Percentiles rank a stretch among this genome's conserved stretches.
Conservation (phyloP, 2,329 filamentous ascomycete species). For the Phoma sp. region DNA sequence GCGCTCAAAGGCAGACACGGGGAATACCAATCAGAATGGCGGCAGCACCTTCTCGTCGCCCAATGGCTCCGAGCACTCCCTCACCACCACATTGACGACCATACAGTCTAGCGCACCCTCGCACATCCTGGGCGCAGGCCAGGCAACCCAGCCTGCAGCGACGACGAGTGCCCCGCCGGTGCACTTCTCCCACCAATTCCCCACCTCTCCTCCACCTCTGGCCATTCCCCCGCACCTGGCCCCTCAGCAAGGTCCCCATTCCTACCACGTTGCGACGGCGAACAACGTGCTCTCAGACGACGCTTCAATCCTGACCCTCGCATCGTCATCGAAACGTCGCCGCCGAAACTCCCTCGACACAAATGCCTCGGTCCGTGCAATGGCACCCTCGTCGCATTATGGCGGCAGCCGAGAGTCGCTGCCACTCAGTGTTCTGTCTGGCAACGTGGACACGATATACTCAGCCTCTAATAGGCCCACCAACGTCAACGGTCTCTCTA, state of each 20-base stretch:
- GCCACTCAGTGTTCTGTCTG: constrained; percentile 77
- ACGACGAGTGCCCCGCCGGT: constrained; percentile 49
- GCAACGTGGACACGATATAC: constrained; percentile 65
- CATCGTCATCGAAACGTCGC: constrained; percentile 79
- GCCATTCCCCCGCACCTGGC: constrained; percentile 75
- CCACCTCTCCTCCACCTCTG: constrained; percentile 63
- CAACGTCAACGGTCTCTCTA: constrained; percentile 55
- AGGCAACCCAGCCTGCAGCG: constrained; percentile 48
- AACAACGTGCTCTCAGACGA: constrained; percentile 85
- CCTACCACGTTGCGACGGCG: constrained; percentile 78
- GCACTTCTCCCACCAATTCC: constrained; percentile 66
- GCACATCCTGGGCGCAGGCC: constrained; percentile 31
- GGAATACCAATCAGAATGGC: constrained; percentile 64
- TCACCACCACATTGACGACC: constrained; percentile 84
- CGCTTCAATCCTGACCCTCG: constrained; percentile 83
- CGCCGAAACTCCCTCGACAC: constrained; percentile 83
- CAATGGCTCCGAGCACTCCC: constrained; percentile 77
- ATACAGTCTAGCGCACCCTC: constrained; percentile 76
- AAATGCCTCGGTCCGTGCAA: constrained; percentile 80
- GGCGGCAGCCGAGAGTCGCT: constrained; percentile 81
- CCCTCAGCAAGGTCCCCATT: constrained; percentile 67
- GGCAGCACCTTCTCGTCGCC: constrained; percentile 85
- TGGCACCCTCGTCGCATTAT: constrained; percentile 83
- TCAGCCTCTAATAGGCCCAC: constrained; percentile 56
- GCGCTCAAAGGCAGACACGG: constrained; percentile 82